phyloP scores from a whole-genome alignment of 1,284 basidiomycete genomes.

The Peniophora sp. region DNA sequence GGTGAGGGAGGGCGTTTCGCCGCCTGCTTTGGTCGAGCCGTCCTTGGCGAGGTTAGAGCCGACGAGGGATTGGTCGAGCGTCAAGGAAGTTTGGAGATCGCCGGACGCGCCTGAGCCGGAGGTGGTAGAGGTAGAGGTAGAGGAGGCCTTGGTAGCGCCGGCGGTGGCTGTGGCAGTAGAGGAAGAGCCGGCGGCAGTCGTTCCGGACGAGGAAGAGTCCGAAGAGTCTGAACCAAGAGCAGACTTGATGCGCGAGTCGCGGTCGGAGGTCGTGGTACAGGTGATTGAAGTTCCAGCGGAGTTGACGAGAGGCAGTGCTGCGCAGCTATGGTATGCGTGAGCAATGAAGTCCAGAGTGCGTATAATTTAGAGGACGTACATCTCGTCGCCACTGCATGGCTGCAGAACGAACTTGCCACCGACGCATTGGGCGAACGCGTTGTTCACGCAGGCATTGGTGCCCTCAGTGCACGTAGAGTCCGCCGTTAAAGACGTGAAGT shows the following conservation, averaged over 20 bases:
- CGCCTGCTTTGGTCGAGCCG: conserved; percentile 35
- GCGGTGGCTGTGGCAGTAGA: neutral
- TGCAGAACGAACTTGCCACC: conserved; percentile 36
- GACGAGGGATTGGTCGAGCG: conserved; percentile 46
- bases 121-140: neutral
- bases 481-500: conserved; percentile 35
- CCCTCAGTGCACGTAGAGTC: conserved; percentile 35
- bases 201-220: conserved; percentile 2
- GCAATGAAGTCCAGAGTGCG: neutral
- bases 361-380: conserved; percentile 27
- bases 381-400: conserved; percentile 31
- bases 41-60: conserved; percentile 43
- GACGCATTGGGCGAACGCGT: conserved; percentile 43
- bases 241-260: conserved; percentile 30
- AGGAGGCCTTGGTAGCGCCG: neutral
- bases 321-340: conserved; percentile 30
- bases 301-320: conserved; percentile 43
- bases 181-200: conserved; percentile 2
- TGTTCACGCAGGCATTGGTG: conserved; percentile 38
- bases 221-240: conserved; percentile 22
- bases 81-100: conserved; percentile 24
- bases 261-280: conserved; percentile 35
- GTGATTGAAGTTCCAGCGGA: conserved; percentile 34
- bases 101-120: neutral
- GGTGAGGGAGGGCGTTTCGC: conserved; percentile 53